Evolutionary conservation across 768 basidiomycete genomes (phyloP), one percentile per base, ranked within the genome.

Genomic region (Leccinum broughii): DNA sequence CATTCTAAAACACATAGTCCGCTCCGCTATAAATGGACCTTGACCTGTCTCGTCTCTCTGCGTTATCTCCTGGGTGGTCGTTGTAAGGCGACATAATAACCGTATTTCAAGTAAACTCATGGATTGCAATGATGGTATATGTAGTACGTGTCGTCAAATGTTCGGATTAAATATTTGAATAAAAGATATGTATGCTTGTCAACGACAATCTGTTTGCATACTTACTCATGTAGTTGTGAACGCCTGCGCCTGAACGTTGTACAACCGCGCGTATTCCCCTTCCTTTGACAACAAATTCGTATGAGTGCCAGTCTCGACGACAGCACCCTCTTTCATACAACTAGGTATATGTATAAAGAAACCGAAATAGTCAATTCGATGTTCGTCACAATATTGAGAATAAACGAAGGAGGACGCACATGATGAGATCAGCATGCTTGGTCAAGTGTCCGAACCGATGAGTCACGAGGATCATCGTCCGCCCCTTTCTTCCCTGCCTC

Each of bases 391-490:
- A 13, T 39, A 15, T 39, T 15, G 37, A 17, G 37, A 7, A 37
- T 37, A 6, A 55, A 57, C 13, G 10, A 55, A 54, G 10, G 30
- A 32, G 44, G 22, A 64, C 77, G 35, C 50, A 78, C 76, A 79
- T 58, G 28, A 79, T 75, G 3, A 72, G 24, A 55, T 78, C 76
- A 0, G 78, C 78, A 35, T 71, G 59, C 44, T 71, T 74, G 6
- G 76, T 77, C 50, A 77, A 61, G 62, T 77, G 75, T 11, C 72
- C 77, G 41, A 76, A 77, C 5, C 78, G 72, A 60, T 79, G 78
- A 0, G 77, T 78, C 6, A 78, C 75, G 35, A 79, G 77, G 26
- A 79, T 67, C 74, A 77, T 74, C 4, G 77, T 79, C 48, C 74
- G 70, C 0, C 72, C 76, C 14, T 71, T 62, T 46, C 75, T 66